A percentile compares a stretch with the other conserved stretches of the same genome.
phyloP scores from a whole-genome alignment of 2,329 filamentous ascomycete genomes.

The Passalora sequoiae region DNA sequence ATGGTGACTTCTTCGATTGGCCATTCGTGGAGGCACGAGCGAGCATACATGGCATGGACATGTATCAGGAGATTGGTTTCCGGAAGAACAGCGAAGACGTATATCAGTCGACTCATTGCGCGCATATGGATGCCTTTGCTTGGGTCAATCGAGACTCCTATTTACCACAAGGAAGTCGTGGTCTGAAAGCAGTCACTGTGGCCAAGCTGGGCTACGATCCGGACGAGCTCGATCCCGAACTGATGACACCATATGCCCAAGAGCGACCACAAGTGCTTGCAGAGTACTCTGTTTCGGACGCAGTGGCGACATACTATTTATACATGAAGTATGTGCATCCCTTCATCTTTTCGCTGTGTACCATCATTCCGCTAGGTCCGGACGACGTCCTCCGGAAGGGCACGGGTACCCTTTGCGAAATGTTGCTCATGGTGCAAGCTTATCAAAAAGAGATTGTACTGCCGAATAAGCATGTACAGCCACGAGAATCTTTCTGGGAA shows the following conservation, averaged over 20 bases:
- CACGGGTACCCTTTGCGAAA: conserved; percentile 97
- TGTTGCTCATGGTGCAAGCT: conserved; percentile 98
- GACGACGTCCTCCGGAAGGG: conserved; percentile 93
- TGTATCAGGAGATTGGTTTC: conserved; percentile 98
- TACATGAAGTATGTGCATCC: conserved; percentile 99
- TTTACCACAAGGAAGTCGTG: conserved; percentile 91
- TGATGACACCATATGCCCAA: conserved; percentile 85
- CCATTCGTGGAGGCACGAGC: conserved; percentile 93
- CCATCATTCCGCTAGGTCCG: conserved; percentile 85
- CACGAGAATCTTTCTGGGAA: conserved; percentile 92
- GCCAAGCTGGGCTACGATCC: conserved; percentile 98
- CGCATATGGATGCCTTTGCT: conserved; percentile 97
- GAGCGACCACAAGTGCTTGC: conserved; percentile 91
- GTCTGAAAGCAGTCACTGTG: conserved; percentile 93
- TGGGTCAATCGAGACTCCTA: conserved; percentile 99
- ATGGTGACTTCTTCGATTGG: conserved; percentile 99
- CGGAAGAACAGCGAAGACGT: conserved; percentile 92
- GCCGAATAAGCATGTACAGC: conserved; percentile 90
- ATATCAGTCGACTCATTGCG: conserved; percentile 91
- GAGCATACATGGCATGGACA: conserved; percentile 91
- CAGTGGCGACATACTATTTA: conserved; percentile 95
- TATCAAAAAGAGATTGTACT: conserved; percentile 87
- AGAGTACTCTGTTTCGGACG: conserved; percentile 98
- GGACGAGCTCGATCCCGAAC: conserved; percentile 91
- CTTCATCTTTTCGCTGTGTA: conserved; percentile 98